Base-by-base conservation (phyloP, 73 alveolate genomes). In the Paramecium tetraurelia region DNA sequence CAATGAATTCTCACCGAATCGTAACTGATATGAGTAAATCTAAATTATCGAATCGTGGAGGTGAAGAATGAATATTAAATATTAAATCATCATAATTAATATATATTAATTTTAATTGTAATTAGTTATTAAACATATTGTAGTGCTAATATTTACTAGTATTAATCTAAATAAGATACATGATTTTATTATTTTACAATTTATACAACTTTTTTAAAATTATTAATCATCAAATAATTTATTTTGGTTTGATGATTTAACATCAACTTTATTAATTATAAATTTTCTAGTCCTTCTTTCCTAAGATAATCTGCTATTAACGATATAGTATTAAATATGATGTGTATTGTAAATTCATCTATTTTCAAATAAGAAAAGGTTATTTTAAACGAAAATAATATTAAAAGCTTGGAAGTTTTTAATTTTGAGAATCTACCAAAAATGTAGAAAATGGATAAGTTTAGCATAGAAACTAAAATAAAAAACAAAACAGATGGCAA, bases 81-180 rank as follows among this genome's bases (percentile, higher is more conserved):
- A 53, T 53, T 63, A 33, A 63, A 63, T 63, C 80, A 59, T 59
- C 21, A 59, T 59, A 10, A 59, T 59, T 33, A 59, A 59, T 22
- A 59, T 24, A 27, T 27, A 0, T 27, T 24, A 20, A 59, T 59
- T 11, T 14, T 12, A 50, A 1, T 50, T 50, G 63, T 59, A n/a
- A 59, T 3, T 44, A 59, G 9, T 6, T 24, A 27, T 59, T 58
- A 1, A 59, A 59, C 18, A 1, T 7, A 14, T 85, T 3, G 50
- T 44, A 70, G n/a, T n/a, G n/a, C n/a, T n/a, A n/a, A n/a, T n/a
- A n/a, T n/a, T 36, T 86, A 50, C 96, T 69, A 77, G 22, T 57
- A 27, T 31, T 27, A 48, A 29, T 92, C 92, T 93, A 24, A 24
- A n/a, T n/a, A n/a, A n/a, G n/a, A n/a, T n/a, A n/a, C n/a, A n/a